phyloP scores from a whole-genome alignment of 305 asterid genomes.

The Fraxinus greggii region DNA sequence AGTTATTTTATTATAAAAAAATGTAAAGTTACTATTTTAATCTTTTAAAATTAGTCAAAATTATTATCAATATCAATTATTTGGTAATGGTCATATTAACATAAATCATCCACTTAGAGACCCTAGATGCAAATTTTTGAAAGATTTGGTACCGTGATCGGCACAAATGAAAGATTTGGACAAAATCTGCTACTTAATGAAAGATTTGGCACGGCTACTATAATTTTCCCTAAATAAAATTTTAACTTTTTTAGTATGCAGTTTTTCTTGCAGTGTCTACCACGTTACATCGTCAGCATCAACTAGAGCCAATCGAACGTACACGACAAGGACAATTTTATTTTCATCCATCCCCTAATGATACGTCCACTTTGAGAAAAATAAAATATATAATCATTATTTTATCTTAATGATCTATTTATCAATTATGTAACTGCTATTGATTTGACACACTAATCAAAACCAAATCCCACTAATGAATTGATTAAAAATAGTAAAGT shows the following conservation, averaged over 20 bases:
- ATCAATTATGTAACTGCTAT: conserved; percentile 6
- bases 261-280: conserved; percentile 21
- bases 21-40: too few species aligned
- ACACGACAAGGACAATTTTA: conserved; percentile 54
- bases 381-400: not conserved
- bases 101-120: too few species aligned
- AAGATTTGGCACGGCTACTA: too few species aligned
- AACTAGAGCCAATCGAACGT: conserved; percentile 39
- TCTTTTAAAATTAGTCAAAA: too few species aligned
- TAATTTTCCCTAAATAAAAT: too few species aligned
- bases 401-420: not conserved
- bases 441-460: conserved; percentile 33
- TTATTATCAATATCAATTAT: too few species aligned
- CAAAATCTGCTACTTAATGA: too few species aligned
- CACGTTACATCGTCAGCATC: conserved; percentile 33
- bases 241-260: not conserved
- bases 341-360: conserved; percentile 31
- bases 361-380: conserved; percentile 26
- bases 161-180: too few species aligned
- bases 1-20: too few species aligned
- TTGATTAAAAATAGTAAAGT: conserved; percentile 19
- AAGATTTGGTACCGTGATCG: too few species aligned
- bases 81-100: too few species aligned
- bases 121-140: too few species aligned
- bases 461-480: conserved; percentile 49